Base-by-base conservation (phyloP, 192 early-diverging fungal species). In the Piromyces sp. region DNA sequence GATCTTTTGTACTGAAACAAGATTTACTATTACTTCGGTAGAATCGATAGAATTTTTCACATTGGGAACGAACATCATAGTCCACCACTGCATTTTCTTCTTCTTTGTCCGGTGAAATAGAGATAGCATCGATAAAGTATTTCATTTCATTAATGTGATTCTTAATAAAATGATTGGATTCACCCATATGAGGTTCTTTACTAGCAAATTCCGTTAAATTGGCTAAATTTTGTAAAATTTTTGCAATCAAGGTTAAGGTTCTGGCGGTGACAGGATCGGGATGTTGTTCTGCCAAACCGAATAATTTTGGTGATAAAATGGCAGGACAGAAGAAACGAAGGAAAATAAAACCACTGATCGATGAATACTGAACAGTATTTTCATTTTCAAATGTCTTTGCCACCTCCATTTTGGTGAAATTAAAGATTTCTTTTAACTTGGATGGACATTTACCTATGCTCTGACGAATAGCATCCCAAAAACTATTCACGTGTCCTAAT, bases 301-400 rank as follows among this genome's bases (percentile, higher is more conserved):
- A 94, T 11, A 89, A 82, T 81, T 89, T 91, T 30, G 93, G 93
- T 30, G 91, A 89, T 42, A 93, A 83, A 86, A 94, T 93, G 0
- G 93, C 93, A 0, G 93, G 92, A 79, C 92, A 93, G 79, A 94
- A 87, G 37, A 93, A 83, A 1, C 93, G 87, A 37, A 94, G 82
- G 81, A 94, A 94, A 26, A 94, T 84, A 83, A 94, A 93, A 17
- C 92, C 91, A 79, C 91, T 93, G 36, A 89, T 81, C 1, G 79
- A 83, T 0, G 83, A 83, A 28, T 82, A 83, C 30, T 82, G 82
- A 31, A 83, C 82, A 30, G 81, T n/a, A 30, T 58, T 58, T 40
- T 81, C 82, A 87, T 68, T n/a, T 68, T 68, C 9, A 68, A 68
- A 68, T 0, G 51, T 68, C n/a, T 68, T 68, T 28, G 51, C 22